Base-by-base conservation (phyloP, 192 early-diverging fungal genomes). In the Coemansia sp. region DNA sequence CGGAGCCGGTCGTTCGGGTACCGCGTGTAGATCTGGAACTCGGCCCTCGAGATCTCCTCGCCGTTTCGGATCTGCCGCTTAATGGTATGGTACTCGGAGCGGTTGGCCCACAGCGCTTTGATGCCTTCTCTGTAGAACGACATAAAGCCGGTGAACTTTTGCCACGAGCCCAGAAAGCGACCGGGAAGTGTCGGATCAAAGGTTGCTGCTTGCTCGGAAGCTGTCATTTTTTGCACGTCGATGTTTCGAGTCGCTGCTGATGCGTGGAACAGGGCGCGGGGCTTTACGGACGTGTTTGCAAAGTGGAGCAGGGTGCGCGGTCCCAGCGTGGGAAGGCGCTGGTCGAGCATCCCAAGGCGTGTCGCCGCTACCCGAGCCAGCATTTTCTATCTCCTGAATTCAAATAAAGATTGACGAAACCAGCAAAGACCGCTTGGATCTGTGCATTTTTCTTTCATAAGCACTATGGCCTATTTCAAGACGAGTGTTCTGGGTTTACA, bases 111-210 rank as follows among this genome's bases (percentile, higher is more conserved):
- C 24, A 82, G 70, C 65, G 72, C 62, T 51, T 69, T 72, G 27
- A 72, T 32, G 17, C 79, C 79, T 1, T 45, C 38, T 52, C 72
- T 72, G 65, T 82, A 82, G 64, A 82, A 82, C 60, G 56, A 51
- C 19, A 72, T 25, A 41, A 64, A 76, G 7, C 60, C 70, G 57
- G 65, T 72, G 59, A 72, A 27, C 50, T 76, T 82, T 32, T 73
- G 58, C 29, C 62, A 45, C 25, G 64, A 23, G 27, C 64, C 66
- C 64, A 76, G 60, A 24, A 66, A 57, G 45, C 65, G 64, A 1
- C 70, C 79, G 15, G 79, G 73, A 21, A 76, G 57, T 22, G 79
- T 76, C 10, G 79, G 79, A 22, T 82, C 79, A 21, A 59, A 55
- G 53, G 25, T 55, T 4, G 53, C 25, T n/a, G 10, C 47, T 19